These are phyloP conservation scores for Xylaria sp. DNA, from an alignment of 2,329 filamentous ascomycete genomes.

Conservation along the genomic window DNA sequence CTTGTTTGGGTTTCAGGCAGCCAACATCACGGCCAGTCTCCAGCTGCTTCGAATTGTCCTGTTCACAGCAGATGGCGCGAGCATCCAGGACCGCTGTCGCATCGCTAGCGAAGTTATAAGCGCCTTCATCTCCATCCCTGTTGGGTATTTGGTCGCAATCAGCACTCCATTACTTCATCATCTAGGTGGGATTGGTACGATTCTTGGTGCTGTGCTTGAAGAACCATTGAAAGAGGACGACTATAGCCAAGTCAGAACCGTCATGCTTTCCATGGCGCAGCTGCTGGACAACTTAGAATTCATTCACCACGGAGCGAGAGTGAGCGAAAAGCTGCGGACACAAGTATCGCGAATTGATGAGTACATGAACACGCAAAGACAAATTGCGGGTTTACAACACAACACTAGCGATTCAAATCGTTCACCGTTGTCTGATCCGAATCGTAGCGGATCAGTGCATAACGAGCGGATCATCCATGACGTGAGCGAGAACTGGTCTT, in stretches of 20 bases:
- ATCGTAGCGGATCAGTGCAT: not conserved
- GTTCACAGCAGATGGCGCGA: slow-evolving; percentile 23
- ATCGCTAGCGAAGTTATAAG: slow-evolving; percentile 28
- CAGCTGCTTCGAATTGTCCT: slow-evolving; percentile 25
- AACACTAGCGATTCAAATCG: not conserved
- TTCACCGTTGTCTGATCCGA: slow-evolving; percentile 2
- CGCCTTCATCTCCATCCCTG: slow-evolving; percentile 21
- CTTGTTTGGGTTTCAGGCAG: slow-evolving; percentile 30
- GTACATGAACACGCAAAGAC: slow-evolving; percentile 23
- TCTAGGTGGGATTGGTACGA: slow-evolving; percentile 21
- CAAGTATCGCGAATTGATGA: slow-evolving; percentile 28
- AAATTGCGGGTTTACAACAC: slow-evolving; percentile 12
- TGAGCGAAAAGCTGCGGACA: slow-evolving; percentile 20
- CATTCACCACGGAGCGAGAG: slow-evolving; percentile 19
- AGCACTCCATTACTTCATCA: slow-evolving; percentile 29
- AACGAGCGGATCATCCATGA: not conserved
- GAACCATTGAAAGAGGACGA: slow-evolving; percentile 23
- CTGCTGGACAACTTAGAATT: slow-evolving; percentile 25
- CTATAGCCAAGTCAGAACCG: slow-evolving; percentile 24
- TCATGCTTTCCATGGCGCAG: slow-evolving; percentile 29
- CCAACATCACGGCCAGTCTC: slow-evolving; percentile 25
- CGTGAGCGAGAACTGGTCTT: slow-evolving; percentile 14
- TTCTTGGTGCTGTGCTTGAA: slow-evolving; percentile 25
- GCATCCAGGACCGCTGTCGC: slow-evolving; percentile 25
- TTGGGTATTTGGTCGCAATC: slow-evolving; percentile 27